Conservation (phyloP, 192 early-diverging fungal genomes). For the Backusella mclennaniae region DNA sequence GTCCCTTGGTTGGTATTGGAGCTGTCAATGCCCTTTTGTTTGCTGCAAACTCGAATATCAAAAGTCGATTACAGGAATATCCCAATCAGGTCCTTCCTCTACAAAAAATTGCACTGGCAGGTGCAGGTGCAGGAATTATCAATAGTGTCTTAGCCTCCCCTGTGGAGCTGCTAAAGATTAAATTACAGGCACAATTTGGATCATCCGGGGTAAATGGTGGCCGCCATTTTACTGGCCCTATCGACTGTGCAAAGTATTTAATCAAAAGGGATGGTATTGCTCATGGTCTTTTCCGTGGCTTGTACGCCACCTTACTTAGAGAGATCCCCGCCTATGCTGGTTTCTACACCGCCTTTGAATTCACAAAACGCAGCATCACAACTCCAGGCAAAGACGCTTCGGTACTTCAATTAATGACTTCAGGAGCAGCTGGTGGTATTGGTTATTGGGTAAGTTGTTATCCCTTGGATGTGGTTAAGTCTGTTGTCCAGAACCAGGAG, state of each 20-base stretch:
- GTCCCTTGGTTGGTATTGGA: conserved; percentile 76
- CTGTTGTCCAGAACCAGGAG: conserved; percentile 63
- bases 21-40: conserved; percentile 88
- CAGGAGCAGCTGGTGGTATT: conserved; percentile 80
- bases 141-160: conserved; percentile 87
- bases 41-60: conserved; percentile 71
- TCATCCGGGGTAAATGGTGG: conserved; percentile 20
- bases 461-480: conserved; percentile 86
- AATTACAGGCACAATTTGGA: conserved; percentile 88
- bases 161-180: conserved; percentile 92
- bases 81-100: conserved; percentile 54
- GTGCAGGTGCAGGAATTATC: conserved; percentile 82
- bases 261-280: conserved; percentile 61
- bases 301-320: conserved; percentile 75
- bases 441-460: conserved; percentile 83
- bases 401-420: conserved; percentile 65
- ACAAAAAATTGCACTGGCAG: conserved; percentile 77
- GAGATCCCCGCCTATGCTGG: conserved; percentile 85
- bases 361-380: conserved; percentile 67
- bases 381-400: conserved; percentile 40
- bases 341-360: conserved; percentile 86
- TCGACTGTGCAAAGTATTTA: conserved; percentile 66
- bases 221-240: conserved; percentile 51
- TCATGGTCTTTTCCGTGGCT: conserved; percentile 80
- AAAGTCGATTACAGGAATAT: conserved; percentile 49